Base-by-base conservation (phyloP, 2,329 filamentous ascomycete genomes). In the Microsporum audouinii region DNA sequence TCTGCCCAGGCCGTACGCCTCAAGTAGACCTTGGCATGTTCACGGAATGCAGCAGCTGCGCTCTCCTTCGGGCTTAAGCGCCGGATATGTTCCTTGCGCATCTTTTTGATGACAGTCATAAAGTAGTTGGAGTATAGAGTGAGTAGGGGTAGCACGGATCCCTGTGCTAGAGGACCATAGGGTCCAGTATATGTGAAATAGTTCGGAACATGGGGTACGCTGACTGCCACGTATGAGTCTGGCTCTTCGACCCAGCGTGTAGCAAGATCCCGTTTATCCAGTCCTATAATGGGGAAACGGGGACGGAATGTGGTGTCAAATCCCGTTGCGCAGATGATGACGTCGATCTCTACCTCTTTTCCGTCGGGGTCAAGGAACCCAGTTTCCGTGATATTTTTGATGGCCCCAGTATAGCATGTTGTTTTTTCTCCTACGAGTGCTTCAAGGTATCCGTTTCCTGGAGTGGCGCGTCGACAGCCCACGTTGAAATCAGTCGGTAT, bases 251-350 rank as follows among this genome's bases (percentile, higher is more conserved):
- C 57, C 64, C 64, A 65, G 27, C 59, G 62, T 1, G 62, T 62
- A 10, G 60, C 51, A 23, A 65, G 33, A 27, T 62, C 39, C 45
- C 57, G 51, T 2, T 58, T 59, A 51, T 65, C 61, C 14, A 65
- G 59, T 1, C 64, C 63, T 5, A 63, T 59, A 14, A 64, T 62
- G 60, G 61, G 57, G 45, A 63, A 62, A 34, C 41, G 62, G 12
- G 63, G 71, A 65, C 63, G 73, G 68, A 63, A 75, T 72, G 0
- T 79, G 8, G 79, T 77, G 65, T 87, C 85, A 6, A 84, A 84
- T 0, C 87, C 87, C 0, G 87, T 89, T 1, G 85, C 83, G 66
- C 85, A 88, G 65, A 89, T 83, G 3, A 88, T 75, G 12, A 83
- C 82, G 63, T 88, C 85, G 0, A 86, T 83, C 14, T 82, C 77